Evolutionary conservation across 2,329 filamentous ascomycete species (phyloP), one percentile per base, ranked within the genome.

Genomic region (Hypoxylon sp.): DNA sequence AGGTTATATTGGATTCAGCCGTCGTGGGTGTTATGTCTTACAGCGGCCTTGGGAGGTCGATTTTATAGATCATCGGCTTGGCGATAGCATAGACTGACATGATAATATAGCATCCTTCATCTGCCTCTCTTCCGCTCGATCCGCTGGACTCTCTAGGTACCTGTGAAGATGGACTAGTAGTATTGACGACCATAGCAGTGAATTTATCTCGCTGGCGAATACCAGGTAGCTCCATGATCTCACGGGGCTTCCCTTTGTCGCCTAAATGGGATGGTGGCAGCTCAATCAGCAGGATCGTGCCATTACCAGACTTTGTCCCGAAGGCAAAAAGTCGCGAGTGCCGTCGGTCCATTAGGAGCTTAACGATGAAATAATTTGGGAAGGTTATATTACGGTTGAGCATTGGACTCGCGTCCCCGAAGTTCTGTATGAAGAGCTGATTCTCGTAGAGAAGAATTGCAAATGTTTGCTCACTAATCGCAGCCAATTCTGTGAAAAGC

Each of bases 281-380:
- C 31, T 68, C 65, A 8, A 68, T 33, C 2, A 68, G 27, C 13
- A 61, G 27, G 44, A 68, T 51, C 6, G 6, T 48, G 8, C 20
- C 51, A 11, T 42, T 56, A n/a, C 60, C 65, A 11, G 35, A 35
- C 37, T 64, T 68, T 2, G 8, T 54, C 2, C 55, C 65, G 6
- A 68, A 11, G 3, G 65, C 65, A 48, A 61, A 64, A 7, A 64
- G 56, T 14, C 60, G 49, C 11, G 65, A 68, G 1, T 51, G 50
- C 7, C 17, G 61, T 37, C 40, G 25, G 17, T 68, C 60, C n/a
- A 60, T 51, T 8, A 68, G 33, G 5, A 68, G 65, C 14, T 61
- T 30, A 6, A 27, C 10, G 11, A 68, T 53, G 30, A 35, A 59
- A 42, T 64, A 61, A 25, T 68, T 68, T 4, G 31, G 51, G 6